Evolutionary conservation across 2,329 filamentous ascomycete species (phyloP), one percentile per base, ranked within the genome.

Genomic region (Aspergillus intermedius): DNA sequence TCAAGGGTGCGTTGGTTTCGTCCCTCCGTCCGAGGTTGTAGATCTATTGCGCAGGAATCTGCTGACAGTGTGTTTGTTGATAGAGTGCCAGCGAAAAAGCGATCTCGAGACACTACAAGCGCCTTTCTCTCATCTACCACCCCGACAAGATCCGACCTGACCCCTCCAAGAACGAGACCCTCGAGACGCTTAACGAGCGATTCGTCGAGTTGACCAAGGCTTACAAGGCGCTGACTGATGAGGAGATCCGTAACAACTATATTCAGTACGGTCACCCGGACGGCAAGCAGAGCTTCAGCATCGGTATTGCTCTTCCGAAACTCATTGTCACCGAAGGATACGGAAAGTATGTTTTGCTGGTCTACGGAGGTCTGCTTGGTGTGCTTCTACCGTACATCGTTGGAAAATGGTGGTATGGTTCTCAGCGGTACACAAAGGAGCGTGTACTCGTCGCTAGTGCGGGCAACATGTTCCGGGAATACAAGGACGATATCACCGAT

Each of bases 391-490:
- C 93, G 2, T 98, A 94, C 68, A 77, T 93, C 43, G 91, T 98
- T 48, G 93, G 93, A 43, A 90, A 87, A 50, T 98, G 93, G 93
- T 98, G 93, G 93, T 98, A 98, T 66, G 93, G 94, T 52, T 94
- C 89, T 30, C 91, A 95, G 70, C 82, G 85, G 60, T 82, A 88
- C 70, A 97, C 93, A 34, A 94, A 91, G 73, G 94, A 98, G 70
- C 89, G 88, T 59, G 87, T 97, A 22, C 77, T 95, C 48, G 86
- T 96, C 66, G 88, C 93, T 65, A 96, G 88, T 69, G 91, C 94
- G 59, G 94, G 94, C 69, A 91, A 89, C 57, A 80, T 98, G 50
- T 97, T 98, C 79, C 86, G 84, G 60, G 89, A 95, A 64, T 98
- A 94, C 72, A 83, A 88, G 55, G 91, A 95, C 47, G 81, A 83